These are phyloP conservation scores for Apophysomyces variabilis DNA, from an alignment of 371 early-diverging fungal species.

Conservation along the genomic window DNA sequence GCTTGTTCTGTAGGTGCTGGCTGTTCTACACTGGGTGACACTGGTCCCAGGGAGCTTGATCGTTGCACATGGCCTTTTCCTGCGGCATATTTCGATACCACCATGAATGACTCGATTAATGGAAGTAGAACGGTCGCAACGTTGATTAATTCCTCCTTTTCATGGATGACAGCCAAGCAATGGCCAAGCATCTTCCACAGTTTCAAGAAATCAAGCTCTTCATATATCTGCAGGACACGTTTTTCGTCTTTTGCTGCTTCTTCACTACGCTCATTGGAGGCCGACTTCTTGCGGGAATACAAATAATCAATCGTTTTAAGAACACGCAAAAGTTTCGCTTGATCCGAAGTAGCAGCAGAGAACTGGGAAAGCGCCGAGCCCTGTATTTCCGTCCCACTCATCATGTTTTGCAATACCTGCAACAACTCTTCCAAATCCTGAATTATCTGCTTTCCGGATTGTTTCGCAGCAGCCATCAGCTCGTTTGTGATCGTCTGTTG, in stretches of 20 bases:
- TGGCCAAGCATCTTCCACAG: slow-evolving; percentile 86
- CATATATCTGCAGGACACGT: slow-evolving; percentile 69
- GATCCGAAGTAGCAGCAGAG: slow-evolving; percentile 85
- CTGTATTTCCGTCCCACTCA: slow-evolving; percentile 69
- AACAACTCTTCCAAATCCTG: slow-evolving; percentile 71
- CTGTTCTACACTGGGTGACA: slow-evolving; percentile 28
- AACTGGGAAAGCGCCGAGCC: slow-evolving; percentile 68
- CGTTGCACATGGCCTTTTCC: slow-evolving; percentile 31
- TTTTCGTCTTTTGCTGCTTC: slow-evolving; percentile 49
- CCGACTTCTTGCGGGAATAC: slow-evolving; percentile 51
- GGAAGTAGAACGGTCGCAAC: slow-evolving; percentile 94
- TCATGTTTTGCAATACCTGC: slow-evolving; percentile 58
- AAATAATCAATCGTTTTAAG: slow-evolving; percentile 94
- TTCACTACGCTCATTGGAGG: slow-evolving; percentile 28
- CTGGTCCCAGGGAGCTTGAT: slow-evolving; percentile 1
- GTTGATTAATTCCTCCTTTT: slow-evolving; percentile 81
- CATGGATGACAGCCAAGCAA: slow-evolving; percentile 74
- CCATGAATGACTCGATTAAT: slow-evolving; percentile 96
- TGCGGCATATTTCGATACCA: slow-evolving; percentile 81
- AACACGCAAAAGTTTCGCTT: slow-evolving; percentile 91
- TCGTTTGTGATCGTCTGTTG: slow-evolving; percentile 79
- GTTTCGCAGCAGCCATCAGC: slow-evolving; percentile 71
- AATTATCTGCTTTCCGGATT: slow-evolving; percentile 70
- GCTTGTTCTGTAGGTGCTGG: slow-evolving; percentile 30
- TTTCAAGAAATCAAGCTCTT: slow-evolving; percentile 68